Base-by-base conservation (phyloP, 2,329 filamentous ascomycete genomes). In the Myriosclerotinia duriaeana region DNA sequence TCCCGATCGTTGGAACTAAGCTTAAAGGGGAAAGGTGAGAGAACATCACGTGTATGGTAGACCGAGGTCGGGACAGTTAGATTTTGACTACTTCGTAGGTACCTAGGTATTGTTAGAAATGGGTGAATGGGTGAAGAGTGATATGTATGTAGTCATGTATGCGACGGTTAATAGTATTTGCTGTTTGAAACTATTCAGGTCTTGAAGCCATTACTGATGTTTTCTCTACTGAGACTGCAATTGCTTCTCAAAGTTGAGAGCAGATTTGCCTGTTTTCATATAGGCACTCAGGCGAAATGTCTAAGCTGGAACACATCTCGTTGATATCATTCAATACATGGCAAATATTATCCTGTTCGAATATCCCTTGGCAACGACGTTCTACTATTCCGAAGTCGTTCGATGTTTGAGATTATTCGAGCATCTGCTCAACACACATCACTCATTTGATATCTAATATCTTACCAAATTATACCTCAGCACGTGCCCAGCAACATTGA, bases 31-130 rank as follows among this genome's bases (percentile, higher is more conserved):
- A 20, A 61, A 61, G 30, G 46, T 8, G 0, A 34, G 1, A 17
- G 15, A 6, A 40, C 38, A 26, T 61, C 58, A 61, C 58, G 58
- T 61, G 58, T 17, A 7, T 4, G 14, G n/a, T 50, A 34, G 34
- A 60, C 58, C 58, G 58, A 60, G 58, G 58, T 60, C 56, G 56
- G 56, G 20, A 48, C n/a, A n/a, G n/a, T n/a, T n/a, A 48, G 30
- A 36, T 36, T 2, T 59, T 15, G 42, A n/a, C 2, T 17, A 15
- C 8, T 36, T 48, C 2, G n/a, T 17, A n/a, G 40, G n/a, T n/a
- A n/a, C n/a, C n/a, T n/a, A n/a, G n/a, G n/a, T n/a, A n/a, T n/a
- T n/a, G n/a, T n/a, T n/a, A n/a, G n/a, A n/a, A n/a, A n/a, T n/a
- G n/a, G n/a, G n/a, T n/a, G n/a, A n/a, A n/a, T n/a, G n/a, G n/a